A percentile compares a stretch with the other conserved stretches of the same genome.
Conservation (phyloP, 2,329 filamentous ascomycete genomes). For the Talaromyces sp. region DNA sequence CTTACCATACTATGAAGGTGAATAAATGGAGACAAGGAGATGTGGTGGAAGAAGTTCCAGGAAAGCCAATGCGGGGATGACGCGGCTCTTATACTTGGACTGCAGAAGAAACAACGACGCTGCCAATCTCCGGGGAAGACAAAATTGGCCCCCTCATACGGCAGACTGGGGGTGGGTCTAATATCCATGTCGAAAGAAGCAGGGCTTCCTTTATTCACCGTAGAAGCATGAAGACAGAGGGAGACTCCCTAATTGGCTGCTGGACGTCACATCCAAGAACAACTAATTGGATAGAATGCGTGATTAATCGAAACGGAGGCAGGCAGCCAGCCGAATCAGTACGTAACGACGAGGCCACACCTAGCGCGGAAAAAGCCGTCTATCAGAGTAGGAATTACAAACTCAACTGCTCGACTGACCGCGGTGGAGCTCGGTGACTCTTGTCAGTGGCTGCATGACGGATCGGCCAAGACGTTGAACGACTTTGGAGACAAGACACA, state of each 20-base stretch:
- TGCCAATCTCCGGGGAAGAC: not conserved
- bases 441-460: not conserved
- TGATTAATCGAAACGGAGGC: not conserved
- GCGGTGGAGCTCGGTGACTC: not conserved
- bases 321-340: not conserved
- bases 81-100: not conserved
- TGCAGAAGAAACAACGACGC: not conserved
- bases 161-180: constrained; percentile 4
- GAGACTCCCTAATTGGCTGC: not conserved
- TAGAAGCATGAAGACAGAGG: not conserved
- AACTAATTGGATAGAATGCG: constrained; percentile 1
- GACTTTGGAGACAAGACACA: not conserved
- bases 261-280: not conserved
- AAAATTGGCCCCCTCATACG: constrained; percentile 2
- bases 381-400: not conserved
- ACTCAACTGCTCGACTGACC: not conserved
- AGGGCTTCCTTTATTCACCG: not conserved
- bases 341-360: not conserved
- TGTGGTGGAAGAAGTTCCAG: not conserved
- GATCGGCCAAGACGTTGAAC: not conserved
- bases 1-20: not conserved
- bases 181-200: not conserved
- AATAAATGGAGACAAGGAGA: not conserved
- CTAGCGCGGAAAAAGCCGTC: not conserved
- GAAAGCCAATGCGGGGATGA: not conserved